Conservation (phyloP, 2,329 filamentous ascomycete species). For the Berkeleyomyces rouxiae region DNA sequence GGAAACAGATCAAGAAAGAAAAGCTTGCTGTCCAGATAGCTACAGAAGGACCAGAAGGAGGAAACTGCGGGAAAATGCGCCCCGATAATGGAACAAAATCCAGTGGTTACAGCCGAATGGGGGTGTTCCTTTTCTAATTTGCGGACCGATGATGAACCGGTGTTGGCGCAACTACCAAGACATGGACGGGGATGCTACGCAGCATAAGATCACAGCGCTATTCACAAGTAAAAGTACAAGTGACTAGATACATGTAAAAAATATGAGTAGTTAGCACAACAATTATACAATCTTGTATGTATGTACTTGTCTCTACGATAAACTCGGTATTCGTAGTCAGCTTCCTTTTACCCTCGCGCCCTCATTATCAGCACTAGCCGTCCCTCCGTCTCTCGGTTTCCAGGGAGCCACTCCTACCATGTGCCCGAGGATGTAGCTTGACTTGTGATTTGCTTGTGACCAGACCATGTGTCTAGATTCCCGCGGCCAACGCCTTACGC, state of each 20-base stretch:
- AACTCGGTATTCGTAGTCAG: not conserved
- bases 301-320: too few relatives aligned
- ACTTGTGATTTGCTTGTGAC: not conserved
- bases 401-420: not conserved
- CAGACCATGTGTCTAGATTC: not conserved
- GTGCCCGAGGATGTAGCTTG: not conserved
- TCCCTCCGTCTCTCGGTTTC: not conserved
- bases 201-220: not conserved
- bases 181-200: not conserved
- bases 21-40: not conserved
- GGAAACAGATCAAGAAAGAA: not conserved
- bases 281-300: too few relatives aligned
- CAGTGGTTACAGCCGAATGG: not conserved
- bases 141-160: not conserved
- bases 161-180: not conserved
- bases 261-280: too few relatives aligned
- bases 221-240: too few relatives aligned
- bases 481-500: not conserved
- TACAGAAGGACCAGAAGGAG: slow-evolving; percentile 5
- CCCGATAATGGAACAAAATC: slow-evolving; percentile 1
- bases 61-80: slow-evolving; percentile 1
- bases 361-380: not conserved
- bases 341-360: not conserved
- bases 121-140: not conserved
- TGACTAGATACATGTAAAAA: too few relatives aligned